phyloP scores from a whole-genome alignment of 148 eudicot genomes.

The Tetragonia tetragonoides region DNA sequence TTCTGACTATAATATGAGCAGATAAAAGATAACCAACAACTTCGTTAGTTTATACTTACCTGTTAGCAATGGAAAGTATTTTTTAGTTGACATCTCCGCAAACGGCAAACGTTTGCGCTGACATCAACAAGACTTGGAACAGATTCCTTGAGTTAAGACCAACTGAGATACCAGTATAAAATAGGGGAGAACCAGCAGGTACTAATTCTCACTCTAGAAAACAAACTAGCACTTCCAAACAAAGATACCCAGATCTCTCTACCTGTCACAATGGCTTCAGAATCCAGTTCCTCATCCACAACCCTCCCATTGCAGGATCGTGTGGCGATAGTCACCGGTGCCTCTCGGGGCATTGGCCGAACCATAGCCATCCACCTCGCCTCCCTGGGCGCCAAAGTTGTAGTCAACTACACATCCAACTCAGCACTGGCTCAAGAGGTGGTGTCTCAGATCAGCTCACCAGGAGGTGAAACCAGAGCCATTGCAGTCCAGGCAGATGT shows the following conservation, averaged over 20 bases:
- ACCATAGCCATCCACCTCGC: conserved; percentile 30
- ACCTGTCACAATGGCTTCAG: conserved; percentile 20
- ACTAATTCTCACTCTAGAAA: too few relatives aligned
- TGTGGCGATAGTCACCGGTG: conserved; percentile 48
- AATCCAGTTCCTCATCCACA: conserved; percentile 24
- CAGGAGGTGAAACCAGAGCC: conserved; percentile 11
- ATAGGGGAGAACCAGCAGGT: too few relatives aligned
- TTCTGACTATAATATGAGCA: too few relatives aligned
- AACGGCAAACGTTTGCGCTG: conserved; percentile 18
- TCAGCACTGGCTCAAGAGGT: conserved; percentile 27
- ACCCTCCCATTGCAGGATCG: conserved; percentile 31
- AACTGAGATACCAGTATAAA: too few relatives aligned
- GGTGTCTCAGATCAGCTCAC: conserved; percentile 24
- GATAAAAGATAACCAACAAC: too few relatives aligned
- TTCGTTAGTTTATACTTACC: too few relatives aligned
- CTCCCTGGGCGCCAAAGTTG: conserved; percentile 27
- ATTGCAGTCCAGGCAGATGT: conserved; percentile 27
- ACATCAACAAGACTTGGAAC: neutral
- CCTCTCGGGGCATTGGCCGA: conserved; percentile 49
- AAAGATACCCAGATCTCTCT: neutral
- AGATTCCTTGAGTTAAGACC: neutral
- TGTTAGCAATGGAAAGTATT: too few relatives aligned
- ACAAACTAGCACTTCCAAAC: neutral
- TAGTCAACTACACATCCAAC: conserved; percentile 43
- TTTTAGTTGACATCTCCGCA: too few relatives aligned